Conservation (phyloP, 192 early-diverging fungal genomes). For the Coemansia interrupta region DNA sequence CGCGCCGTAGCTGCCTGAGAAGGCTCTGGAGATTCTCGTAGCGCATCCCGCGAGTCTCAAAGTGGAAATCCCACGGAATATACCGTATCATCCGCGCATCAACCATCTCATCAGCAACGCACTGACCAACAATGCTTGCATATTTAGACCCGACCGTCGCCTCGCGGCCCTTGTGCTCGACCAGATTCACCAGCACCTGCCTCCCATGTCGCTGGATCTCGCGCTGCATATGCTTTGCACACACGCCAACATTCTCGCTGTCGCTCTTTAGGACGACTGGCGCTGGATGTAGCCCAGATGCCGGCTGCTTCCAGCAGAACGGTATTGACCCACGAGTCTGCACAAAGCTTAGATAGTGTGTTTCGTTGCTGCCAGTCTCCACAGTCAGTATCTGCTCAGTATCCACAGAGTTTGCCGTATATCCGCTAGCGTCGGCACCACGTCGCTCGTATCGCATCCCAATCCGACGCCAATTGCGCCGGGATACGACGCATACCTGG, state of each 20-base stretch:
- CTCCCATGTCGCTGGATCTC: conserved; percentile 55
- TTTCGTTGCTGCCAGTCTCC: conserved; percentile 34
- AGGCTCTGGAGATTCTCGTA: conserved; percentile 85
- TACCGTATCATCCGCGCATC: conserved; percentile 55
- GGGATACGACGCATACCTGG: conserved; percentile 65
- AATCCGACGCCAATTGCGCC: conserved; percentile 56
- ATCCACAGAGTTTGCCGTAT: conserved; percentile 95
- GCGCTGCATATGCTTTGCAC: conserved; percentile 57
- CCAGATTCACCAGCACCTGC: conserved; percentile 62
- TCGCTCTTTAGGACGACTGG: conserved; percentile 57
- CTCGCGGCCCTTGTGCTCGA: conserved; percentile 67
- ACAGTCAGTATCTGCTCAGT: conserved; percentile 84
- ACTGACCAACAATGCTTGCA: conserved; percentile 53
- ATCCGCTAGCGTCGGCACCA: conserved; percentile 80
- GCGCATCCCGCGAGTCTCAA: conserved; percentile 85
- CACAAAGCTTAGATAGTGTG: conserved; percentile 70
- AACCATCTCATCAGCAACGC: conserved; percentile 36
- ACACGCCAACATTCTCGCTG: conserved; percentile 55
- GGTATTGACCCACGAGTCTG: conserved; percentile 91
- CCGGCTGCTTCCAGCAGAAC: conserved; percentile 70
- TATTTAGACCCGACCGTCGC: conserved; percentile 62
- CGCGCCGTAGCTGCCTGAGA: conserved; percentile 62
- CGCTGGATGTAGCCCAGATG: conserved; percentile 65
- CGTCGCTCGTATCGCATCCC: conserved; percentile 87
- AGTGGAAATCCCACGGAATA: conserved; percentile 92